Evolutionary conservation across 192 early-diverging fungal species (phyloP).

Genomic region (Phlyctochytrium planicorne): DNA sequence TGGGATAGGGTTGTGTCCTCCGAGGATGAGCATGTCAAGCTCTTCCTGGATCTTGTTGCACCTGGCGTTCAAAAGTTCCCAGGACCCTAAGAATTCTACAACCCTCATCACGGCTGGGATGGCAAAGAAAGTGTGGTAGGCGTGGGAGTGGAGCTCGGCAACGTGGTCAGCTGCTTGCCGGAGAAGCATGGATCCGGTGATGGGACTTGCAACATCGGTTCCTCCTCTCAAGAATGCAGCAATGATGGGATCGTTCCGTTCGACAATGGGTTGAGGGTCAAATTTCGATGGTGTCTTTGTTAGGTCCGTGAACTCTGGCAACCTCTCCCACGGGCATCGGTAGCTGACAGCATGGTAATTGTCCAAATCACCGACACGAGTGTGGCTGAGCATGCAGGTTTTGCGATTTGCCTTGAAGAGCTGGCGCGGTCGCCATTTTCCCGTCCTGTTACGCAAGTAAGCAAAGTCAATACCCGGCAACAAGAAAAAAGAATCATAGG

Average conservation of each 20-base stretch:
- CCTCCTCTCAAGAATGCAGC: background rate
- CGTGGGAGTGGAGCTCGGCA: background rate
- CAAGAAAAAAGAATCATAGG: no score
- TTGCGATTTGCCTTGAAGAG: constrained; percentile 27
- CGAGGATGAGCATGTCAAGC: background rate
- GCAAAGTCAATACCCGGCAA: no score
- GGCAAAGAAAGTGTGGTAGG: background rate
- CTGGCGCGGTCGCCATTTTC: constrained; percentile 39
- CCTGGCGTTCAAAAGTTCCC: background rate
- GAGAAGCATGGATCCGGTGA: background rate
- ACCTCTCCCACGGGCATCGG: background rate
- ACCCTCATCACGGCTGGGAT: background rate
- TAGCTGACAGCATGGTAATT: background rate
- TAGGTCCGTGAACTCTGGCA: background rate
- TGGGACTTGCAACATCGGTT: background rate
- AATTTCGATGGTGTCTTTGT: background rate
- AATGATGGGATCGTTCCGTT: background rate
- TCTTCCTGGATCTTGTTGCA: background rate
- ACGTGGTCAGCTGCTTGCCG: background rate
- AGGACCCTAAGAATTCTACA: background rate
- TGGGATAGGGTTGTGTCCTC: no score
- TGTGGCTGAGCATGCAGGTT: constrained; percentile 31
- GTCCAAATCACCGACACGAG: constrained; percentile 19
- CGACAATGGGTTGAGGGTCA: background rate
- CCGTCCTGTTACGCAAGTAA: constrained; percentile 33